Base-by-base conservation (phyloP, 2,329 filamentous ascomycete genomes). In the Onygenales sp. region DNA sequence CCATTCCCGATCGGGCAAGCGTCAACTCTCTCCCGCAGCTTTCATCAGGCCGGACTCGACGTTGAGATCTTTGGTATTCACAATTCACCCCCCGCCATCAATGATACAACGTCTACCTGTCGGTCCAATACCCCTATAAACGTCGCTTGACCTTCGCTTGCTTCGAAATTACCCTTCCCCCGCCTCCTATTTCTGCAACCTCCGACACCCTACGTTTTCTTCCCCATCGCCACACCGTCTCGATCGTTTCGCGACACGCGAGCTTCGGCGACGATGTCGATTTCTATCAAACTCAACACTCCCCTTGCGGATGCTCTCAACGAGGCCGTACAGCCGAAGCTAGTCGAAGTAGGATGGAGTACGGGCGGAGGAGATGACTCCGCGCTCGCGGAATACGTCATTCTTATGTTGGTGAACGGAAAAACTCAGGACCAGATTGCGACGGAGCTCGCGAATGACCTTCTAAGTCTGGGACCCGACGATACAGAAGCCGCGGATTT, bases 381-480 rank as follows among this genome's bases (percentile, higher is more conserved):
- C 27, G 88, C 89, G 39, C 81, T 98, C 55, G 86, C 90, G 55
- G 93, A 98, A 74, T 98, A 97, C 74, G 93, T 98, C 61, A 86
- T 97, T 55, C 82, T 97, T 58, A 96, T 97, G 92, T 81, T 98
- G 35, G 89, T 89, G 58, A 97, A 96, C 72, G 89, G 91, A 63
- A 96, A 95, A 72, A 90, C 87, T 3, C 86, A 95, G 68, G 84
- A 91, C 50, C 86, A 96, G 67, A 92, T 98, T 60, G 87, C 90
- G 8, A 77, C 82, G 43, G 93, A 98, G 68, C 82, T 98, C 11
- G 87, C 91, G 1, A 86, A 85, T 59, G 93, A 98, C 63, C 80
- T 98, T 43, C 80, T 98, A 2, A 84, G 84, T 54, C 80, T 96
- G 4, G 83, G 83, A 2, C 84, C 89, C 46, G 90, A 95, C 56